A percentile compares a stretch with the other conserved stretches of the same genome.
phyloP scores from a whole-genome alignment of 2,329 filamentous ascomycete species.

The Aspergillus ustus region DNA sequence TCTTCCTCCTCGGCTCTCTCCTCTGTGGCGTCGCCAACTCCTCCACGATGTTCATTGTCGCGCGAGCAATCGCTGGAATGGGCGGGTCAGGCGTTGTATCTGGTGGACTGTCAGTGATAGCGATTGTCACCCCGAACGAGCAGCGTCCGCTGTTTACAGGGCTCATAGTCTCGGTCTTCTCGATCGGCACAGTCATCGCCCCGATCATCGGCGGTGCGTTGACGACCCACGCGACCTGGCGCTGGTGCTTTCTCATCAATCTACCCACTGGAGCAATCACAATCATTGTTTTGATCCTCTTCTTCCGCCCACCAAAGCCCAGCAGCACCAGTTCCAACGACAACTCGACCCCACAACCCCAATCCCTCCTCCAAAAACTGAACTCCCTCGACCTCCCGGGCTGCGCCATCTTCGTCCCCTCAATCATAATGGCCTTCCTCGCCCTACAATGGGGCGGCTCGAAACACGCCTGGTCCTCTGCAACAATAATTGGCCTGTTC shows the following conservation, averaged over 20 bases:
- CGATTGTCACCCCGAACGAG: constrained; percentile 36
- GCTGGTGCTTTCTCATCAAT: constrained; percentile 59
- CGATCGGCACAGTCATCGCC: constrained; percentile 38
- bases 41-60: constrained; percentile 38
- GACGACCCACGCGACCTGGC: constrained; percentile 46
- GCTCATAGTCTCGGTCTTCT: constrained; percentile 36
- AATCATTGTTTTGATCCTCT: constrained; percentile 22
- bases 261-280: constrained; percentile 47
- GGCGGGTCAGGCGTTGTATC: constrained; percentile 35
- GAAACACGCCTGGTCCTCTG: constrained; percentile 54
- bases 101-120: constrained; percentile 37
- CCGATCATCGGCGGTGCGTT: constrained; percentile 45
- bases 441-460: constrained; percentile 63
- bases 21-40: constrained; percentile 38
- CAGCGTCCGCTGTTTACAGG: constrained; percentile 39
- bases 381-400: constrained; percentile 55
- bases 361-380: constrained; percentile 17
- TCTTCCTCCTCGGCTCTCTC: constrained; percentile 45
- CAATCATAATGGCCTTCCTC: constrained; percentile 58
- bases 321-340: neutral
- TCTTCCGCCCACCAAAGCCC: constrained; percentile 21
- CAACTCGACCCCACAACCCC: neutral
- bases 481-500: constrained; percentile 47
- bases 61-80: constrained; percentile 40
- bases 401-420: constrained; percentile 54